Conservation (phyloP, 2,329 filamentous ascomycete genomes). For the Ophiocordyceps camponoti-floridani region DNA sequence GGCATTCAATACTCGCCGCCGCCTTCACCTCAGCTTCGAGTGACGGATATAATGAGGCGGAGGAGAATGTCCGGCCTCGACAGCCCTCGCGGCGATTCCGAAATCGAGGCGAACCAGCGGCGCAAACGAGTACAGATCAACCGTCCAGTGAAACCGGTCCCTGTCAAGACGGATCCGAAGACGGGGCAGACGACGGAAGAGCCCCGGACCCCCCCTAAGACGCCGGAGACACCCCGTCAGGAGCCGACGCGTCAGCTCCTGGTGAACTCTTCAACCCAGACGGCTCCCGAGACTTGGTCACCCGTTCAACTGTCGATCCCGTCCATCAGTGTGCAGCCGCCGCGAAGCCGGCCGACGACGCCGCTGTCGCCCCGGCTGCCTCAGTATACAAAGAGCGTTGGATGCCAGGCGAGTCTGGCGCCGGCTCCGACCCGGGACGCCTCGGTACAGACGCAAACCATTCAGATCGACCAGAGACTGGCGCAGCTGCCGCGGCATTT, state of each 20-base stretch:
- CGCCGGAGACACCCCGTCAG: constrained; percentile 33
- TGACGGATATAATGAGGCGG: constrained; percentile 16
- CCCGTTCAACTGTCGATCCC: constrained; percentile 44
- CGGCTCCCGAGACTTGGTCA: constrained; percentile 14
- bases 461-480: constrained; percentile 63
- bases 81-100: constrained; percentile 27
- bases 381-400: constrained; percentile 66
- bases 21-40: constrained; percentile 42
- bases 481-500: constrained; percentile 61
- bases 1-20: constrained; percentile 73
- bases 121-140: constrained; percentile 46
- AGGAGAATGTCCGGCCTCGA: constrained; percentile 25
- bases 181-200: constrained; percentile 15
- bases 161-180: constrained; percentile 16
- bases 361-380: constrained; percentile 58
- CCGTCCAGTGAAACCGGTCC: constrained; percentile 30
- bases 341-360: constrained; percentile 64
- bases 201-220: constrained; percentile 44
- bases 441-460: constrained; percentile 72
- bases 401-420: constrained; percentile 51
- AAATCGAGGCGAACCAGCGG: constrained; percentile 58
- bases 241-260: constrained; percentile 21
- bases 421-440: constrained; percentile 13
- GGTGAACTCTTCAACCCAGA: constrained; percentile 45
- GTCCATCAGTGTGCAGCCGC: constrained; percentile 81